Percentiles rank a stretch among this genome's conserved stretches.
These are phyloP conservation scores for Caryopteris hybrid DNA, from an alignment of 305 asterid genomes.

Conservation along the genomic window DNA sequence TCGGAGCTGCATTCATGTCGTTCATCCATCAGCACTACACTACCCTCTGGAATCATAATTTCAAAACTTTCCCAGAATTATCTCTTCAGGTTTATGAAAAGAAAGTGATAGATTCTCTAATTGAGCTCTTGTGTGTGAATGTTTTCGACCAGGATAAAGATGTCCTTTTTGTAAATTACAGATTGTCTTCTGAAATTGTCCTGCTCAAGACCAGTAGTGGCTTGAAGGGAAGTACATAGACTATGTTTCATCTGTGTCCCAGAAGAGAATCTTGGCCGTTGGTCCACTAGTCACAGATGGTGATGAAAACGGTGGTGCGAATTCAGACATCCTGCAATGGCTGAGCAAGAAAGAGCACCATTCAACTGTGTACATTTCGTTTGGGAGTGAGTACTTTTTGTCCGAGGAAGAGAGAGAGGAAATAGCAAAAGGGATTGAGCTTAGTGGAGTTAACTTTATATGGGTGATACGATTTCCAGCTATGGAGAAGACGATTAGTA, in stretches of 20 bases:
- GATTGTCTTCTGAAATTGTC: background rate
- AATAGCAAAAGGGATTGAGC: constrained; percentile 27
- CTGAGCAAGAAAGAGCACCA: background rate
- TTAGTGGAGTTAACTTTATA: constrained; percentile 17
- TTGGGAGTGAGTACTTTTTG: constrained; percentile 28
- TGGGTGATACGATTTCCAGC: constrained; percentile 29
- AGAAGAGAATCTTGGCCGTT: constrained; percentile 7
- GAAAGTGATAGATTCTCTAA: background rate
- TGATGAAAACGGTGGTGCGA: background rate
- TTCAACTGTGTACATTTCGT: constrained; percentile 23
- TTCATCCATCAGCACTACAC: background rate
- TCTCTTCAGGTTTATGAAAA: background rate
- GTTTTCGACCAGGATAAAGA: background rate
- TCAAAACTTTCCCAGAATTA: background rate
- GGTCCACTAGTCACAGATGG: constrained; percentile 14
- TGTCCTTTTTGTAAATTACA: background rate
- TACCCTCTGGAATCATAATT: no score
- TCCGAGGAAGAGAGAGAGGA: constrained; percentile 18
- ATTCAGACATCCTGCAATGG: constrained; percentile 20
- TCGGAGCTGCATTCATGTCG: background rate
- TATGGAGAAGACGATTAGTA: background rate
- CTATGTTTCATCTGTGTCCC: constrained; percentile 16
- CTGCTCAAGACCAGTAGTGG: background rate
- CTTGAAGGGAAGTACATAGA: constrained; percentile 16
- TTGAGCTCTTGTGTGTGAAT: background rate